Percentiles rank a stretch among this genome's conserved stretches.
These are phyloP conservation scores for Monilinia aucupariae DNA, from an alignment of 2,329 filamentous ascomycete species.

Conservation along the genomic window DNA sequence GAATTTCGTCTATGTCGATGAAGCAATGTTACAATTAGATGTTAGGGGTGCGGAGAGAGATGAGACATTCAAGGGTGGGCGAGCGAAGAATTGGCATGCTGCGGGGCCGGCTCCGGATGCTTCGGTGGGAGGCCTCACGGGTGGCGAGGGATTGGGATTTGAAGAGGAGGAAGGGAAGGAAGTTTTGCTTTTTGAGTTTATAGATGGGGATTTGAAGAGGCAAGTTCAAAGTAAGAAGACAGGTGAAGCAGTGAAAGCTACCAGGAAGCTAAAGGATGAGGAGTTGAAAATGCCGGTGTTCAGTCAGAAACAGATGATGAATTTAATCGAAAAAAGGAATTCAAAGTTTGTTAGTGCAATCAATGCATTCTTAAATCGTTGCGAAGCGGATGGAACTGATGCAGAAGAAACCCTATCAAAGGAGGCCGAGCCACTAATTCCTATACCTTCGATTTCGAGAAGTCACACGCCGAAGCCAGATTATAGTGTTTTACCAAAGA, in stretches of 20 bases:
- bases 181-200: conserved; percentile 84
- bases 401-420: conserved; percentile 60
- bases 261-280: conserved; percentile 66
- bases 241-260: conserved; percentile 64
- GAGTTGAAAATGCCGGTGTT: conserved; percentile 87
- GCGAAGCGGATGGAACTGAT: conserved; percentile 58
- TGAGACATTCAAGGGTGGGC: conserved; percentile 55
- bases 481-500: conserved; percentile 52
- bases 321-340: conserved; percentile 84
- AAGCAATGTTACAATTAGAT: conserved; percentile 75
- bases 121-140: conserved; percentile 53
- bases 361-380: conserved; percentile 70
- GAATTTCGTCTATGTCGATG: conserved; percentile 81
- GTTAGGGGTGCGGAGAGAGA: conserved; percentile 63
- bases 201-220: conserved; percentile 84
- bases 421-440: conserved; percentile 56
- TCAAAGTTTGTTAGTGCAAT: conserved; percentile 73
- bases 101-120: conserved; percentile 48
- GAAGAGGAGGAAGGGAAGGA: conserved; percentile 46
- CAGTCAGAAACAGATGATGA: conserved; percentile 87
- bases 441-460: conserved; percentile 47
- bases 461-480: conserved; percentile 35
- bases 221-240: conserved; percentile 69
- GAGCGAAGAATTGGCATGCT: conserved; percentile 46
- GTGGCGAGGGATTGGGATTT: conserved; percentile 40